Conservation (phyloP, 1,284 basidiomycete species). For the Trichosporon sp. region DNA sequence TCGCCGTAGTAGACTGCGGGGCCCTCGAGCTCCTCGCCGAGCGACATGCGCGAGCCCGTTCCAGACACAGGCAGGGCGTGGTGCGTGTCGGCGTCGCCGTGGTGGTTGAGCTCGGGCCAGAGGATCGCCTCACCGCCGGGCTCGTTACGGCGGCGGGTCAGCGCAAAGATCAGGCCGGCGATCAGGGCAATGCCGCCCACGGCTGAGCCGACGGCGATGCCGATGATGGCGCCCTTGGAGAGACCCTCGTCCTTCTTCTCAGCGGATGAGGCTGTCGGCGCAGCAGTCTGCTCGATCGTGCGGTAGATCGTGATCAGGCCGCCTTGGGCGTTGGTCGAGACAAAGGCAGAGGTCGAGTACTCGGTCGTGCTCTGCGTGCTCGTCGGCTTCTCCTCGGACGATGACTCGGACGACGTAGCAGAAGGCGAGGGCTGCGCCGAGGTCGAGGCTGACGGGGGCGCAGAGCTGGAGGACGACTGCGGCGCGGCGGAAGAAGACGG, state of each 20-base stretch:
- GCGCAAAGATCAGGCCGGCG: slow-evolving; percentile 31
- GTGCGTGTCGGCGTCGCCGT: slow-evolving; percentile 43
- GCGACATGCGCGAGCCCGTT: slow-evolving; percentile 23
- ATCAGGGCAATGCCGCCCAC: slow-evolving; percentile 35
- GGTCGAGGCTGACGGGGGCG: neutral
- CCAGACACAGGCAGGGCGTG: slow-evolving; percentile 45
- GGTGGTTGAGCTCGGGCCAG: slow-evolving; percentile 48
- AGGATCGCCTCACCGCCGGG: slow-evolving; percentile 47
- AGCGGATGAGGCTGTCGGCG: slow-evolving; percentile 9
- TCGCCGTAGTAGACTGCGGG: slow-evolving; percentile 8
- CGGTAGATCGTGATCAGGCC: slow-evolving; percentile 18
- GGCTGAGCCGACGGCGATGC: slow-evolving; percentile 41
- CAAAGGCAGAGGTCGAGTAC: neutral
- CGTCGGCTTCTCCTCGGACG: neutral
- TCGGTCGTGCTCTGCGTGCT: neutral
- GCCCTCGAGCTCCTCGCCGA: slow-evolving; percentile 32
- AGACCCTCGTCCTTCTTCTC: slow-evolving; percentile 19
- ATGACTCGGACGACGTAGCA: neutral
- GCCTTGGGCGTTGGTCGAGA: neutral
- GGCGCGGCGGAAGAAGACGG: neutral
- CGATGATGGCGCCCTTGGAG: slow-evolving; percentile 43
- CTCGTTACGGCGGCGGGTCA: slow-evolving; percentile 32
- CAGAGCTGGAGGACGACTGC: neutral
- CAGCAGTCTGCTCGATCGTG: slow-evolving; percentile 8
- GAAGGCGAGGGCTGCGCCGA: slow-evolving; percentile 1